A percentile compares a stretch with the other conserved stretches of the same genome.
These are phyloP conservation scores for Whalleya microplaca DNA, from an alignment of 2,329 filamentous ascomycete genomes.

Conservation along the genomic window DNA sequence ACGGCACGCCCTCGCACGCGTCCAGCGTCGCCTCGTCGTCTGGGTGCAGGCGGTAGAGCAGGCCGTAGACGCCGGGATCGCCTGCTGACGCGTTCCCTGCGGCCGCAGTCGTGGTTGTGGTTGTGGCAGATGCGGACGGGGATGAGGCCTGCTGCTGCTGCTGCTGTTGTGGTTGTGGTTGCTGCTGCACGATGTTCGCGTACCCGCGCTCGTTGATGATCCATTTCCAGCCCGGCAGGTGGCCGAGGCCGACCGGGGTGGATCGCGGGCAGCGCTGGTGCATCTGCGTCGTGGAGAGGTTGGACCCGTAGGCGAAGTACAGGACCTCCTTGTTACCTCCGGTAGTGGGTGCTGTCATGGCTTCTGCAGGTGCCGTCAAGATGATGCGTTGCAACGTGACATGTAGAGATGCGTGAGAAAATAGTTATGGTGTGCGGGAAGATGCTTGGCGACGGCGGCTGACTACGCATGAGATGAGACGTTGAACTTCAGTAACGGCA, in stretches of 20 bases:
- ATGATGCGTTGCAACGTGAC: not conserved
- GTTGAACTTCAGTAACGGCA: no score
- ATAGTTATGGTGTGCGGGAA: no score
- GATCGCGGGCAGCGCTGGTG: slow-evolving; percentile 61
- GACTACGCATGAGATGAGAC: no score
- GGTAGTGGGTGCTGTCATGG: not conserved
- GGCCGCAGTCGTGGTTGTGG: not conserved
- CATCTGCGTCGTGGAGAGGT: slow-evolving; percentile 71
- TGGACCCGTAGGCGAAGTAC: slow-evolving; percentile 75
- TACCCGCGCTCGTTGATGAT: slow-evolving; percentile 70
- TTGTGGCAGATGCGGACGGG: no score
- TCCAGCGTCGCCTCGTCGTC: slow-evolving; percentile 59
- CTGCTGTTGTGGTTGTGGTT: no score
- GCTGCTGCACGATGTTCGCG: slow-evolving; percentile 64
- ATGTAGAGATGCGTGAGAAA: no score
- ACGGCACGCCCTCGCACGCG: slow-evolving; percentile 64
- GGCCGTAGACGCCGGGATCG: slow-evolving; percentile 55
- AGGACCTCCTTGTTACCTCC: slow-evolving; percentile 33
- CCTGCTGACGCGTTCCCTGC: slow-evolving; percentile 11
- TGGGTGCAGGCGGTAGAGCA: slow-evolving; percentile 56
- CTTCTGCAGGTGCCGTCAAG: not conserved
- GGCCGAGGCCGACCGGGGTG: slow-evolving; percentile 58
- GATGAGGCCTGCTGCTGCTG: no score
- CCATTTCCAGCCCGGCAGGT: slow-evolving; percentile 63
- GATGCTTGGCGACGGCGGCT: no score